A percentile compares a stretch with the other conserved stretches of the same genome.
These are phyloP conservation scores for Glycine latifolia DNA, from an alignment of 306 rosid species.

Conservation along the genomic window DNA sequence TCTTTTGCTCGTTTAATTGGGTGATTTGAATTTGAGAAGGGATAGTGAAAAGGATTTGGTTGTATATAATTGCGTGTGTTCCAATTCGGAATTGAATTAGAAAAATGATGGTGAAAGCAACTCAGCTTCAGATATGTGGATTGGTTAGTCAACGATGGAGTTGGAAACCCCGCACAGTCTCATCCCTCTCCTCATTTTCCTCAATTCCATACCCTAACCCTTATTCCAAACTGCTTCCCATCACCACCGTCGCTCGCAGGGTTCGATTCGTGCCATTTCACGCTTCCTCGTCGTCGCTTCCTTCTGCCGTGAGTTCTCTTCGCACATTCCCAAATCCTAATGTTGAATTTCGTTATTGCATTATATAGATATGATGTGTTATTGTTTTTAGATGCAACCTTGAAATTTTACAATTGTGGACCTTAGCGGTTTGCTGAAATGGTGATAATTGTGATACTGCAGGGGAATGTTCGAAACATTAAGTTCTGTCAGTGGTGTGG, in stretches of 20 bases:
- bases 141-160: slow-evolving; percentile 60
- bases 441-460: slow-evolving; percentile 29
- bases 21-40: neutral
- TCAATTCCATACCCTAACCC: slow-evolving; percentile 43
- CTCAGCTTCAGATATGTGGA: slow-evolving; percentile 61
- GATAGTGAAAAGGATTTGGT: neutral
- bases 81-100: neutral
- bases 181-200: slow-evolving; percentile 46
- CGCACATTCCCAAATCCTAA: neutral
- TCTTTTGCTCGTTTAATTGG: neutral
- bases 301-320: slow-evolving; percentile 57
- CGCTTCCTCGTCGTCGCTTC: slow-evolving; percentile 57
- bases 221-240: slow-evolving; percentile 33
- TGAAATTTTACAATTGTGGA: neutral
- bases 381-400: neutral
- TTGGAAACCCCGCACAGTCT: slow-evolving; percentile 55
- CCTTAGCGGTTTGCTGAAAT: slow-evolving; percentile 1
- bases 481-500: slow-evolving; percentile 94
- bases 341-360: neutral
- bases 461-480: slow-evolving; percentile 67
- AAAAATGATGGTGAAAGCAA: slow-evolving; percentile 64
- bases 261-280: slow-evolving; percentile 51
- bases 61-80: neutral
- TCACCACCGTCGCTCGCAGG: slow-evolving; percentile 42
- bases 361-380: neutral